A percentile compares a stretch with the other conserved stretches of the same genome.
Conservation (phyloP, 2,329 filamentous ascomycete species). For the Calonectria henricotiae region DNA sequence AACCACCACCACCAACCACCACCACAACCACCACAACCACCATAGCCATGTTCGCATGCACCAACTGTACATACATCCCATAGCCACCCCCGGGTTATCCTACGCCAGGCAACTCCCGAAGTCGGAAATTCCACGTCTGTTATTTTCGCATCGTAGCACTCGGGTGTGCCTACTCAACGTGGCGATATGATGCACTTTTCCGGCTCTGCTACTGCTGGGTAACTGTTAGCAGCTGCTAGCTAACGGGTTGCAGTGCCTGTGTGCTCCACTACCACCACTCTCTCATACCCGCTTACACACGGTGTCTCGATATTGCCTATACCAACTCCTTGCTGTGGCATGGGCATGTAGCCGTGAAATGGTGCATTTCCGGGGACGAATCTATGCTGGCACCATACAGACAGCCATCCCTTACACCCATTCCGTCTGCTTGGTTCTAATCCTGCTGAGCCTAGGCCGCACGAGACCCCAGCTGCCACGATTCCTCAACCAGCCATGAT, state of each 20-base stretch:
- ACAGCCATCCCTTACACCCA: slow-evolving; percentile 12
- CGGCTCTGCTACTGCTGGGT: neutral
- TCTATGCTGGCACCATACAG: slow-evolving; percentile 5
- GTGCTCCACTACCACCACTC: neutral
- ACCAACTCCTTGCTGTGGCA: neutral
- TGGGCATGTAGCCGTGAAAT: neutral
- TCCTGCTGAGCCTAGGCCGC: neutral
- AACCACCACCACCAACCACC: slow-evolving; percentile 33
- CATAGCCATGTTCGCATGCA: neutral
- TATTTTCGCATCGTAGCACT: neutral
- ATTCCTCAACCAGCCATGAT: neutral
- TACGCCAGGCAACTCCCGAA: slow-evolving; percentile 32
- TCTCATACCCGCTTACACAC: slow-evolving; percentile 9
- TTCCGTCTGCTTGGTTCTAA: slow-evolving; percentile 10
- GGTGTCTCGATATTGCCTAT: neutral
- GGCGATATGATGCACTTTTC: slow-evolving; percentile 3
- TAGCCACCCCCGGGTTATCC: neutral
- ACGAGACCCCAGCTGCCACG: slow-evolving; percentile 13
- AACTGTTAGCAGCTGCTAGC: neutral
- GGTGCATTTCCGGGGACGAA: slow-evolving; percentile 2
- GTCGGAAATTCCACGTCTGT: slow-evolving; percentile 24
- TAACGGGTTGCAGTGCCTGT: neutral
- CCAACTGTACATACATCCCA: neutral
- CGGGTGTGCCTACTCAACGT: neutral
- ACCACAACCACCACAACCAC: slow-evolving; percentile 33